phyloP scores from a whole-genome alignment of 441 rosid species.

The Euphorbia celastroides region DNA sequence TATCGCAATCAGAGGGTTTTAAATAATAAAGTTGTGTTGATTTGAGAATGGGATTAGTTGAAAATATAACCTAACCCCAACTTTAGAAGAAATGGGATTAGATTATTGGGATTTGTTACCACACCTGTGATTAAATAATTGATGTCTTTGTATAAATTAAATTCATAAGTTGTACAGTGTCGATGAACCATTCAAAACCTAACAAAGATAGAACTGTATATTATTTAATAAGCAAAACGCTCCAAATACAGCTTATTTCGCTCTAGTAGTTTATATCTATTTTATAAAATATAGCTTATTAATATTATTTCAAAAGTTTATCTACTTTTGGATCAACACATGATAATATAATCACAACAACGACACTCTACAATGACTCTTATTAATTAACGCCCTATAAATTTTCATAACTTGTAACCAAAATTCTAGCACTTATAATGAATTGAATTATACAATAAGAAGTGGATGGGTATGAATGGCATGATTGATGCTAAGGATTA shows the following conservation, averaged over 20 bases:
- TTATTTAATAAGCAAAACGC: neutral
- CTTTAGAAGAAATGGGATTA: neutral
- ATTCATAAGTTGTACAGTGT: conserved; percentile 19
- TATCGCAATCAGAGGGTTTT: conserved; percentile 15
- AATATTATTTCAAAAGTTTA: neutral
- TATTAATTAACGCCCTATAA: neutral
- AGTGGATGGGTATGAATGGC: neutral
- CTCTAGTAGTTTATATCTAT: neutral
- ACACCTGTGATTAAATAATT: neutral
- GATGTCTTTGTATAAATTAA: neutral
- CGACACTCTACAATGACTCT: neutral
- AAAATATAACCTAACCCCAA: conserved; percentile 25
- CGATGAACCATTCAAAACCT: conserved; percentile 30
- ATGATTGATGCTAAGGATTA: neutral
- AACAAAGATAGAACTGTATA: conserved; percentile 19
- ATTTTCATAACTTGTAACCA: neutral
- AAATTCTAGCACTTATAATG: no score
- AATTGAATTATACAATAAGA: no score
- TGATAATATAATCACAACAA: neutral
- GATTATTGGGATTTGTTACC: neutral
- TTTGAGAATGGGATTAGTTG: neutral
- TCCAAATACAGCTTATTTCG: neutral
- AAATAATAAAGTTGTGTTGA: neutral
- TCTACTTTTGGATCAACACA: neutral
- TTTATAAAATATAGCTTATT: neutral